Conservation (phyloP, 2,329 filamentous ascomycete species). For the Akanthomyces lecanii region DNA sequence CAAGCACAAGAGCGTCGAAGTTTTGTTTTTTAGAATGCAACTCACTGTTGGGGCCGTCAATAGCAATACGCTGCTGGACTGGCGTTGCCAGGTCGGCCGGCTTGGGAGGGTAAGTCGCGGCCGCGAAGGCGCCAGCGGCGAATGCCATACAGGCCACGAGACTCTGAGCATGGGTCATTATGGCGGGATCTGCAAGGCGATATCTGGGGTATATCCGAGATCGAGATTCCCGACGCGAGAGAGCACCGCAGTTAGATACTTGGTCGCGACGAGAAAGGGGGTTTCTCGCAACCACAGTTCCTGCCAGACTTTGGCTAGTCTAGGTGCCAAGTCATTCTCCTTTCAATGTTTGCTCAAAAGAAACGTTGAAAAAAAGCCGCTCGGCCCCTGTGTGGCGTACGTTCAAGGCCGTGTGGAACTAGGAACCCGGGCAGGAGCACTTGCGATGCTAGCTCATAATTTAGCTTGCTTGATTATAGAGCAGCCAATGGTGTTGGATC, state of each 20-base stretch:
- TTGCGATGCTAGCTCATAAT: background rate
- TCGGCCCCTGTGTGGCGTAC: background rate
- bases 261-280: too few relatives aligned
- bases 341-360: too few relatives aligned
- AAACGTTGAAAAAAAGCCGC: background rate
- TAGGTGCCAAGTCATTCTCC: background rate
- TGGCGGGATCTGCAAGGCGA: background rate
- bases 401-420: background rate
- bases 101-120: constrained; percentile 31
- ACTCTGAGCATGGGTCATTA: background rate
- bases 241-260: background rate
- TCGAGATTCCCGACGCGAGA: background rate
- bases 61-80: constrained; percentile 50
- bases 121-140: background rate
- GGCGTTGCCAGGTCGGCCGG: constrained; percentile 49
- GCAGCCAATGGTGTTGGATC: background rate
- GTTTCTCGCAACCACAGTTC: too few relatives aligned
- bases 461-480: background rate
- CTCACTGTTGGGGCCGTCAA: constrained; percentile 46
- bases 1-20: background rate
- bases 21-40: background rate
- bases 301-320: background rate
- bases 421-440: background rate
- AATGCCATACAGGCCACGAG: background rate
- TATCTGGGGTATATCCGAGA: background rate